Evolutionary conservation across 805 yeast genomes (phyloP), one percentile per base, ranked within the genome.

Genomic region (Starmerella gropengiesseri): DNA sequence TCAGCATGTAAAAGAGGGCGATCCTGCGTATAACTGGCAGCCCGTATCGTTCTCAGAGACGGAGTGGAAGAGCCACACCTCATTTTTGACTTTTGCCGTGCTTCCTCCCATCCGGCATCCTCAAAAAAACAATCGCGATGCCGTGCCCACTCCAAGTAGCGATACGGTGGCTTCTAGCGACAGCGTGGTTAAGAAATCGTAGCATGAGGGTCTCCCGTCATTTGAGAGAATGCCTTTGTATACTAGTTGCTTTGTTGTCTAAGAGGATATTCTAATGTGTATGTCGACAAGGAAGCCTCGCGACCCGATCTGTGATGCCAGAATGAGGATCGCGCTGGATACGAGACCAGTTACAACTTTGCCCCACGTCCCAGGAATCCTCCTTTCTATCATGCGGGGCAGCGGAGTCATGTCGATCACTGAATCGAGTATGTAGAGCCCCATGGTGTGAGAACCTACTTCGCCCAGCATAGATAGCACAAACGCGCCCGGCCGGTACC

Each of bases 61-160:
- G 3, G 97, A 91, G 58, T 69, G 89, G 54, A 89, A 89, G 64
- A 79, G 86, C 6, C 99, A 91, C 55, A 91, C 99, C 0, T 84
- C 95, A 0, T 91, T 85, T 58, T 64, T 91, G 55, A 84, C 95
- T 2, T 91, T 91, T 70, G 99, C 98, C 19, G 70, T 68, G 27
- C 52, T 63, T 20, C 66, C 69, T 5, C 67, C 69, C 20, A n/a
- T 32, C 28, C 30, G 39, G 27, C 12, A 7, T n/a, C n/a, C n/a
- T n/a, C n/a, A n/a, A n/a, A n/a, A n/a, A n/a, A n/a, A n/a, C n/a
- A n/a, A n/a, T n/a, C n/a, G n/a, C n/a, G n/a, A n/a, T n/a, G n/a
- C n/a, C n/a, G n/a, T n/a, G n/a, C n/a, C n/a, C n/a, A n/a, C n/a
- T n/a, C n/a, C n/a, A n/a, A n/a, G n/a, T n/a, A n/a, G n/a, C n/a